These are phyloP conservation scores for Tricholoma flavovirens DNA, from an alignment of 768 basidiomycete species.

Conservation along the genomic window DNA sequence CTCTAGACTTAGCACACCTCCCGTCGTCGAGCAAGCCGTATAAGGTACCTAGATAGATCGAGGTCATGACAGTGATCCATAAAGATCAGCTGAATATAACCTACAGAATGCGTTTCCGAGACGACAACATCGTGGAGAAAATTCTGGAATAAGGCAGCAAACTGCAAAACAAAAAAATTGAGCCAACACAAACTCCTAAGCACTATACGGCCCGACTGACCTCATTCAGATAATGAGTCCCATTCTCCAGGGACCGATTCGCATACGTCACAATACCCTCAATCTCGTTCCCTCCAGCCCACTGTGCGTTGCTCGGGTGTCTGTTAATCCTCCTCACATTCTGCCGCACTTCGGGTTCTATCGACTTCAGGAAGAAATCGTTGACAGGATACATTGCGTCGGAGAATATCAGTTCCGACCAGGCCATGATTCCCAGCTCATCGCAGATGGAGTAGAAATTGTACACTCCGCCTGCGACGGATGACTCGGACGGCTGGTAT, in stretches of 20 bases:
- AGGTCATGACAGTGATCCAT: background rate
- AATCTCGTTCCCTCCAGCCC: constrained; percentile 60
- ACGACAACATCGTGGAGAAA: constrained; percentile 43
- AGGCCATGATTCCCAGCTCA: constrained; percentile 54
- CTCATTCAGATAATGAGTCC: constrained; percentile 45
- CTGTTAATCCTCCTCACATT: constrained; percentile 50
- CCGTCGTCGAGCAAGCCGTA: constrained; percentile 55
- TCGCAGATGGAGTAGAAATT: constrained; percentile 55
- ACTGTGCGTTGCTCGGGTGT: constrained; percentile 53
- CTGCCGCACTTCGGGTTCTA: constrained; percentile 52
- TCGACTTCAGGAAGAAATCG: constrained; percentile 41
- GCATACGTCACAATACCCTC: constrained; percentile 44
- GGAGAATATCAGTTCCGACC: constrained; percentile 60
- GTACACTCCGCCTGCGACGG: constrained; percentile 40
- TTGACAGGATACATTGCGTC: constrained; percentile 53
- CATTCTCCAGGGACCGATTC: constrained; percentile 32
- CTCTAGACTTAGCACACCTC: constrained; percentile 50
- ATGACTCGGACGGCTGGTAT: constrained; percentile 40
- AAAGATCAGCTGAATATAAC: constrained; percentile 1
- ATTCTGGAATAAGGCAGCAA: constrained; percentile 45
- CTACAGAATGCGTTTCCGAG: constrained; percentile 45
- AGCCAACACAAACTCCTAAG: background rate
- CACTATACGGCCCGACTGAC: constrained; percentile 19
- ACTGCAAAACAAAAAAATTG: constrained; percentile 25
- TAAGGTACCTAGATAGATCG: constrained; percentile 39